phyloP scores from a whole-genome alignment of 163 green algal genomes.

The Prototheca stagnorum region DNA sequence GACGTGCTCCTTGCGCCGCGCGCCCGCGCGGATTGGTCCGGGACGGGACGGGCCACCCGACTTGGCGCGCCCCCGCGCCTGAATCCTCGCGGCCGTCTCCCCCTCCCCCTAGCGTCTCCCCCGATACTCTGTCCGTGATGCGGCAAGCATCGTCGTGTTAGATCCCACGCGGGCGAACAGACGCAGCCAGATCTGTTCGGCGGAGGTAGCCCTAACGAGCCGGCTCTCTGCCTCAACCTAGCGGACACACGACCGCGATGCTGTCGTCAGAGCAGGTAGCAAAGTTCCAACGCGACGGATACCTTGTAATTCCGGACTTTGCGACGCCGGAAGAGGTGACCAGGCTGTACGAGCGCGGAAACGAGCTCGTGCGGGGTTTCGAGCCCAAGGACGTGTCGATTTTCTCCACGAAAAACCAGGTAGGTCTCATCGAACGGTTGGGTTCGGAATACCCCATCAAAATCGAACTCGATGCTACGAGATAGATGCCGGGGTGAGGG shows the following conservation, averaged over 20 bases:
- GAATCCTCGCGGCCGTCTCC: conserved; percentile 2
- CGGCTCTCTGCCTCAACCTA: neutral
- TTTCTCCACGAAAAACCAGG: conserved; percentile 74
- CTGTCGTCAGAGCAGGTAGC: conserved; percentile 10
- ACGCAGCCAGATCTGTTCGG: too few species aligned
- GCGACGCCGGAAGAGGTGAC: conserved; percentile 30
- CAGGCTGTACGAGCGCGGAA: conserved; percentile 28
- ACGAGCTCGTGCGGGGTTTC: conserved; percentile 45
- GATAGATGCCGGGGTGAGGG: neutral
- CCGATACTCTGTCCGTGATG: neutral
- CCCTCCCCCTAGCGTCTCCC: neutral
- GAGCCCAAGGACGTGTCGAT: conserved; percentile 41
- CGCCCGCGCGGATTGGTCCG: too few species aligned
- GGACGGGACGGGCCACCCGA: too few species aligned
- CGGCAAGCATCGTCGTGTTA: neutral
- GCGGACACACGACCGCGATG: neutral
- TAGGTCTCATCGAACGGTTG: neutral
- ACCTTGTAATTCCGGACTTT: conserved; percentile 44
- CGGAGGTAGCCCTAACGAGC: too few species aligned
- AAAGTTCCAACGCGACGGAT: conserved; percentile 15
- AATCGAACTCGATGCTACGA: neutral
- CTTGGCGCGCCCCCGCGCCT: too few species aligned
- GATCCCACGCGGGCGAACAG: neutral
- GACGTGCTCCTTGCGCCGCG: too few species aligned
- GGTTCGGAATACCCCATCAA: too few species aligned